phyloP scores from a whole-genome alignment of 805 yeast species.

The Hanseniaspora hatyaiensis region DNA sequence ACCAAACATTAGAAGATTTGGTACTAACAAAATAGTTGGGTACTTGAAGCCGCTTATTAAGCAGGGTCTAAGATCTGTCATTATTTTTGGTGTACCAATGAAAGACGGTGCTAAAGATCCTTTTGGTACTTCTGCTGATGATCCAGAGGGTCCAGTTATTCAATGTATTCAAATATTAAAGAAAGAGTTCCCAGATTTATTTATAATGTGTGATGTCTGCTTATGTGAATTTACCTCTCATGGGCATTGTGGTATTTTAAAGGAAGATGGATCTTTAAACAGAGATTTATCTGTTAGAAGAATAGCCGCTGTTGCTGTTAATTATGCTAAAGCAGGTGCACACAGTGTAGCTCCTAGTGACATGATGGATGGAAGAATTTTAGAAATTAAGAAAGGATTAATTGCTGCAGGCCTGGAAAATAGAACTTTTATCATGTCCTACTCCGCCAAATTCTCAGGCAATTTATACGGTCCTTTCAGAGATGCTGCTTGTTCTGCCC shows the following conservation, averaged over 20 bases:
- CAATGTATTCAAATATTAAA: slow-evolving; percentile 56
- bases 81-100: slow-evolving; percentile 83
- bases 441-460: slow-evolving; percentile 89
- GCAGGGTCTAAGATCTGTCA: slow-evolving; percentile 77
- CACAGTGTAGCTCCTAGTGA: slow-evolving; percentile 93
- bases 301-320: slow-evolving; percentile 87
- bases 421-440: slow-evolving; percentile 78
- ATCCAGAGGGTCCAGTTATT: slow-evolving; percentile 92
- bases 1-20: slow-evolving; percentile 82
- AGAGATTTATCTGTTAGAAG: slow-evolving; percentile 65
- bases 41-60: slow-evolving; percentile 57
- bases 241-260: slow-evolving; percentile 92
- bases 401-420: slow-evolving; percentile 75
- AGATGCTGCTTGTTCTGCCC: slow-evolving; percentile 91
- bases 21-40: slow-evolving; percentile 64
- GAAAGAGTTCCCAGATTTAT: slow-evolving; percentile 63
- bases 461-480: slow-evolving; percentile 91
- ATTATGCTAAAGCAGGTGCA: slow-evolving; percentile 92
- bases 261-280: slow-evolving; percentile 77
- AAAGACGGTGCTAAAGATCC: slow-evolving; percentile 66
- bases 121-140: slow-evolving; percentile 83
- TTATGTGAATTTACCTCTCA: slow-evolving; percentile 92
- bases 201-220: slow-evolving; percentile 88
- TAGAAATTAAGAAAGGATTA: slow-evolving; percentile 75
- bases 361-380: slow-evolving; percentile 91